Conservation (phyloP, 1,139 yeast genomes). For the Blastobotrys arbuscula region DNA sequence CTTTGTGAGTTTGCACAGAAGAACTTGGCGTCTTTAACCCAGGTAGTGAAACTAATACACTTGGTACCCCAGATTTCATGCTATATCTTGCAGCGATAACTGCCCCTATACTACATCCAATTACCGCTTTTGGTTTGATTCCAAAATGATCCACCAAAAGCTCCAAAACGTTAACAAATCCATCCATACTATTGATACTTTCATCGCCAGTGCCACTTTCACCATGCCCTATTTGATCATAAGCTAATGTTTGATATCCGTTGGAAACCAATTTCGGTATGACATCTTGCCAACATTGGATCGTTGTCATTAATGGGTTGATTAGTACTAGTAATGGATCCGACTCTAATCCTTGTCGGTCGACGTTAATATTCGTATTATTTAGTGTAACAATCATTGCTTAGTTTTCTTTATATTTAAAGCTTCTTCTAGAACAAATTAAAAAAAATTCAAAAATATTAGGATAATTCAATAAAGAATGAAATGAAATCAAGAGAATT, state of each 20-base stretch:
- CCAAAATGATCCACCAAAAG: neutral
- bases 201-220: neutral
- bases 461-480: too few relatives aligned
- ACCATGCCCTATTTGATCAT: constrained; percentile 8
- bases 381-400: neutral
- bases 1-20: neutral
- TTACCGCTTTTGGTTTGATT: neutral
- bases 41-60: neutral
- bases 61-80: neutral
- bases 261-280: neutral
- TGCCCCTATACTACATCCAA: constrained; percentile 3
- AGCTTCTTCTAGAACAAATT: too few relatives aligned
- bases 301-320: constrained; percentile 2
- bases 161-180: neutral
- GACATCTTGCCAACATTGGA: constrained; percentile 2
- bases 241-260: neutral
- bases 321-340: neutral
- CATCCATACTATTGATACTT: neutral
- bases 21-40: neutral
- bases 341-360: neutral
- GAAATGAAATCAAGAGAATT: too few relatives aligned
- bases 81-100: constrained; percentile 2
- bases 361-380: neutral
- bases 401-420: too few relatives aligned
- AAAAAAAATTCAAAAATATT: too few relatives aligned